phyloP scores from a whole-genome alignment of 371 early-diverging fungal species.

The Chytridium lagenaria region DNA sequence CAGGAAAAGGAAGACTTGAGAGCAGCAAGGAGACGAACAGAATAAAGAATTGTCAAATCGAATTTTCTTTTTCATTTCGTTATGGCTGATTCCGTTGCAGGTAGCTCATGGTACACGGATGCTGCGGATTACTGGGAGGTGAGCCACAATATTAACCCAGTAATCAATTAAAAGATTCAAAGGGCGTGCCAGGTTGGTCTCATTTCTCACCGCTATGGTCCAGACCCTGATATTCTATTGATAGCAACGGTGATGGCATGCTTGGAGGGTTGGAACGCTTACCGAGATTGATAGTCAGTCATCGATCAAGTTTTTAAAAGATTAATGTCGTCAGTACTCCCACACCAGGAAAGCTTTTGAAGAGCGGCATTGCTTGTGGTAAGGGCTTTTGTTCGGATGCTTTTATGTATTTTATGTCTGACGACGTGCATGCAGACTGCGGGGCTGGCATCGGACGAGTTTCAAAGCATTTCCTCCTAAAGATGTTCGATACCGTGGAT shows the following conservation, averaged over 20 bases:
- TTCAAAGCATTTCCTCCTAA: constrained; percentile 79
- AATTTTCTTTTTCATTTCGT: no score
- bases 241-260: constrained; percentile 39
- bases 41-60: no score
- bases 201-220: not conserved
- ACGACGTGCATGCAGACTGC: constrained; percentile 65
- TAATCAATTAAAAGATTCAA: not conserved
- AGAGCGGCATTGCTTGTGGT: constrained; percentile 31
- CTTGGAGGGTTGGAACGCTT: constrained; percentile 64
- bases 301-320: constrained; percentile 71
- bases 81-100: no score
- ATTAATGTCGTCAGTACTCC: constrained; percentile 50
- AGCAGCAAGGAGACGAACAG: no score
- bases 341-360: not conserved
- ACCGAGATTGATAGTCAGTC: constrained; percentile 76
- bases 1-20: no score
- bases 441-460: constrained; percentile 96
- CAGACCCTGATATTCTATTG: no score
- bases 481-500: constrained; percentile 82
- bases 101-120: no score
- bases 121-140: constrained; percentile 87
- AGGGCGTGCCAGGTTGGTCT: constrained; percentile 1
- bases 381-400: no score
- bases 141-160: not conserved
- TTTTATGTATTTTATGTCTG: no score